phyloP scores from a whole-genome alignment of 1,139 yeast genomes.

The Taiozyma sp. region DNA sequence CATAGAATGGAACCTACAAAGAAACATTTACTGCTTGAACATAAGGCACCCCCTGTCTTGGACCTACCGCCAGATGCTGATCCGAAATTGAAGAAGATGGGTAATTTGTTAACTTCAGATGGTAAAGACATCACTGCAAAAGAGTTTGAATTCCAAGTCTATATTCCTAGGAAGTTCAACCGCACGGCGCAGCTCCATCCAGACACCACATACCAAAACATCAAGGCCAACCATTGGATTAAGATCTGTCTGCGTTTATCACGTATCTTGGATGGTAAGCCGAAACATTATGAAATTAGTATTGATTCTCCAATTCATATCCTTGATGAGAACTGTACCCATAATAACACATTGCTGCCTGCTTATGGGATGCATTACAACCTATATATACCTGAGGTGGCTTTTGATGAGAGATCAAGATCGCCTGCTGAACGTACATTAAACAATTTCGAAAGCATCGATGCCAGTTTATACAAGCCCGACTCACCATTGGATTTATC shows the following conservation, averaged over 20 bases:
- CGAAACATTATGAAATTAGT: conserved; percentile 87
- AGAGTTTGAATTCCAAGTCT: conserved; percentile 80
- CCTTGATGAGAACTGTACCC: conserved; percentile 53
- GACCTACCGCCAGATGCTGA: conserved; percentile 28
- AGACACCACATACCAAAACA: conserved; percentile 70
- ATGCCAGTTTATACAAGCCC: conserved; percentile 28
- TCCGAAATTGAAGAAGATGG: conserved; percentile 32
- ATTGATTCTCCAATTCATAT: conserved; percentile 89
- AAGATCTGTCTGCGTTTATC: conserved; percentile 80
- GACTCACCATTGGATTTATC: conserved; percentile 49
- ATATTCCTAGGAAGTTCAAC: conserved; percentile 60
- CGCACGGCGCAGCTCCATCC: conserved; percentile 60
- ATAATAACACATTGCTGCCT: conserved; percentile 62
- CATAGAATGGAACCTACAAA: conserved; percentile 88
- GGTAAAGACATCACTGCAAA: conserved; percentile 39
- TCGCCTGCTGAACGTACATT: conserved; percentile 31
- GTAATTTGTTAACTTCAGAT: conserved; percentile 33
- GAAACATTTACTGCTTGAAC: conserved; percentile 75
- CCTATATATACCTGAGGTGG: conserved; percentile 34
- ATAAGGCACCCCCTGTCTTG: conserved; percentile 47
- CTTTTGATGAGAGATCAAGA: conserved; percentile 27
- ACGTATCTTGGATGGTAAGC: conserved; percentile 48
- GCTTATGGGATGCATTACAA: conserved; percentile 33
- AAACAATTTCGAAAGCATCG: conserved; percentile 24
- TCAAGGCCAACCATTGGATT: conserved; percentile 91